Percentiles rank a stretch among this genome's conserved stretches.
phyloP scores from a whole-genome alignment of 306 rosid genomes.

The Pachyrhizus erosus region DNA sequence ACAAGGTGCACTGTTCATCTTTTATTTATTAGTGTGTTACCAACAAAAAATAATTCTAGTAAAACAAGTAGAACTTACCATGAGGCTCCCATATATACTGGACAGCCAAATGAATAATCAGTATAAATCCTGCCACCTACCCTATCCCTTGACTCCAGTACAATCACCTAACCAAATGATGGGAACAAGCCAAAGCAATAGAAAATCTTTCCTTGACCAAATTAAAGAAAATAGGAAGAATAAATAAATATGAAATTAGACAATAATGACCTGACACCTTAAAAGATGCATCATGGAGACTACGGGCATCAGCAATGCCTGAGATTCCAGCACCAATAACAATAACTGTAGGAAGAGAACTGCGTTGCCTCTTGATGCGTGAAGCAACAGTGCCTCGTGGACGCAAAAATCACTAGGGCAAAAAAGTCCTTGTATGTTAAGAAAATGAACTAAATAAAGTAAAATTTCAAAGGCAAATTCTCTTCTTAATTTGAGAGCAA shows the following conservation, averaged over 20 bases:
- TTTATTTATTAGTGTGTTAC: not conserved
- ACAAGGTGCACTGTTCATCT: no score
- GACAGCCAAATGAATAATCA: constrained; percentile 82
- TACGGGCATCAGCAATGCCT: constrained; percentile 81
- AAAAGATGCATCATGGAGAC: constrained; percentile 78
- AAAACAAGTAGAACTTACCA: constrained; percentile 54
- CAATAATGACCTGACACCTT: constrained; percentile 54
- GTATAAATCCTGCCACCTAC: constrained; percentile 89
- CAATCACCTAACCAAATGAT: constrained; percentile 57
- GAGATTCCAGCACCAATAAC: constrained; percentile 90
- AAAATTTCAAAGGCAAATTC: not conserved
- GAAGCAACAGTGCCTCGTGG: constrained; percentile 50
- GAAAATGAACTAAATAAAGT: not conserved
- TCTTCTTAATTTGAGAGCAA: no score
- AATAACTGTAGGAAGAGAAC: constrained; percentile 65
- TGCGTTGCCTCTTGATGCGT: constrained; percentile 45
- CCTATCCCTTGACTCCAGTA: constrained; percentile 81
- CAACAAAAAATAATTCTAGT: constrained; percentile 3
- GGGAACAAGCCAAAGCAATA: constrained; percentile 32
- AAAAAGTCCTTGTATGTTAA: not conserved
- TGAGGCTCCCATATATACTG: constrained; percentile 93
- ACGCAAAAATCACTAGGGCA: constrained; percentile 38
- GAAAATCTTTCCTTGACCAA: not conserved
- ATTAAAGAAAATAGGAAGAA: not conserved
- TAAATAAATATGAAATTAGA: not conserved